Base-by-base conservation (phyloP, 768 basidiomycete genomes). In the Pleurotus pulmonarius region DNA sequence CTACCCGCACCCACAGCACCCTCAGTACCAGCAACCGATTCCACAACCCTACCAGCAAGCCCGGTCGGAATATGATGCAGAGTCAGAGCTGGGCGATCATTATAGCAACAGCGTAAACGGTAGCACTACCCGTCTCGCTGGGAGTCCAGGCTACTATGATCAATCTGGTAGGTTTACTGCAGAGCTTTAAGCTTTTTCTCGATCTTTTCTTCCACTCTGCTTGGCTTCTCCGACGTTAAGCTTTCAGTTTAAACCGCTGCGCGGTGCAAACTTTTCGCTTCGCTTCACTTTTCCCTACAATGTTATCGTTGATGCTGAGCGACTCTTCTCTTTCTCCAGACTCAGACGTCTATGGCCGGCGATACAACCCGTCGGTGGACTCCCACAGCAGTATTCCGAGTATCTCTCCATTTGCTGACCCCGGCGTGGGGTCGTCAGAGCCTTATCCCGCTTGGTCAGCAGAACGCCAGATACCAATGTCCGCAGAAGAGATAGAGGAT, bases 401-500 rank as follows among this genome's bases (percentile, higher is more conserved):
- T 64, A 78, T 80, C 49, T 83, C 83, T 26, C 83, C 83, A 41
- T 86, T 83, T 66, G 77, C 74, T 39, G 83, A 86, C 67, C 74
- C 81, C 24, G 80, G 76, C 20, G 69, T 76, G 48, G 77, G 75
- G 53, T 69, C 73, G 49, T 67, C 75, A 18, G 85, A 90, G 56
- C 90, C 90, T 55, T 98, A 96, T 70, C 96, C 96, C 58, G 95
- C 96, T 41, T 99, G 97, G 97, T 83, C 90, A 24, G 80, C 88
- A 29, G 92, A 96, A 61, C 87, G 90, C 52, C 90, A 94, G 67
- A 94, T 97, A 60, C 97, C 97, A 59, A 89, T 99, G 69, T 94
- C 94, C 40, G 94, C 90, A 60, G 97, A 99, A 70, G 96, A 98
- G 72, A 98, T 98, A 56, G 97, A 98, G 71, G 97, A 98, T 70